Conservation (phyloP, 257 asterid genomes). For the Mentha longifolia region DNA sequence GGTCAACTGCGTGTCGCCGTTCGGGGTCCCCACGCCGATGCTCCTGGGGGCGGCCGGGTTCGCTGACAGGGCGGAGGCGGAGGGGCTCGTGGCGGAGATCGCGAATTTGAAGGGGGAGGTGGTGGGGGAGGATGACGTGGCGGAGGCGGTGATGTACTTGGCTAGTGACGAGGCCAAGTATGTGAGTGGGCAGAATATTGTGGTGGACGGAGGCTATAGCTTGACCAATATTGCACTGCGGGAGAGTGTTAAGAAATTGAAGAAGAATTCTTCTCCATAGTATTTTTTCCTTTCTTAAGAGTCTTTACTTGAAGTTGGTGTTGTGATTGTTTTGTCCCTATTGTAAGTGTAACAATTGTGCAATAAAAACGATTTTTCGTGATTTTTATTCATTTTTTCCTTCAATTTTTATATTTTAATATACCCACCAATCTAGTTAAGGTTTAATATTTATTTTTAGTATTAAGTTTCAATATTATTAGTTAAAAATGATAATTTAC, state of each 20-base stretch:
- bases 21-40: slow-evolving; percentile 76
- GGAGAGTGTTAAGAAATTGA: slow-evolving; percentile 5
- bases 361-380: no score
- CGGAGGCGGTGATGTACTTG: slow-evolving; percentile 71
- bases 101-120: slow-evolving; percentile 69
- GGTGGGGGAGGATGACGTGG: slow-evolving; percentile 67
- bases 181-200: slow-evolving; percentile 70
- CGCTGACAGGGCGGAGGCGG: slow-evolving; percentile 45
- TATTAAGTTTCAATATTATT: no score
- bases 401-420: no score
- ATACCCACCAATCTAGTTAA: no score
- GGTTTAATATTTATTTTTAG: no score
- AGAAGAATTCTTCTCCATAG: not conserved
- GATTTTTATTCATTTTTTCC: no score
- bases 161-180: slow-evolving; percentile 66
- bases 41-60: slow-evolving; percentile 44
- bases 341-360: no score
- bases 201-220: slow-evolving; percentile 83
- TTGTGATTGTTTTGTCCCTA: no score
- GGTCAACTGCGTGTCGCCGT: slow-evolving; percentile 71
- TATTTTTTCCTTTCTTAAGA: no score
- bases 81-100: slow-evolving; percentile 49
- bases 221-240: slow-evolving; percentile 49
- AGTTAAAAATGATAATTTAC: no score
- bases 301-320: no score